phyloP scores from a whole-genome alignment of 306 rosid species.

The Delonix regia region DNA sequence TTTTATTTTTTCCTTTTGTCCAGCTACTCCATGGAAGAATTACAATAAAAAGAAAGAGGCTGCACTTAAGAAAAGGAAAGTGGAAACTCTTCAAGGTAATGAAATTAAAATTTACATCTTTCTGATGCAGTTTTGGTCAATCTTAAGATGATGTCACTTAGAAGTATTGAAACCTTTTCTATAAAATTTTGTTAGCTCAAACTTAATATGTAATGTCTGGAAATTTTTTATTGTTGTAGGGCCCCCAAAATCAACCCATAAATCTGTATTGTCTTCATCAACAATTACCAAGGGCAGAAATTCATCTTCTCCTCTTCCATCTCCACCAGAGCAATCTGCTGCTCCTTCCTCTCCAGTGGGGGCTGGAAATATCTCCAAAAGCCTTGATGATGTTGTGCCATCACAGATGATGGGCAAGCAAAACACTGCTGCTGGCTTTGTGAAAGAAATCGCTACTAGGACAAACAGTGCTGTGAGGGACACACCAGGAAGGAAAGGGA shows the following conservation, averaged over 20 bases:
- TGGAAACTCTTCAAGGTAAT: constrained; percentile 78
- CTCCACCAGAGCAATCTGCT: constrained; percentile 71
- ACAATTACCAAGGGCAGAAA: constrained; percentile 63
- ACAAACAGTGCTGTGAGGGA: constrained; percentile 49
- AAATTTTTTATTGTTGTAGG: constrained; percentile 50
- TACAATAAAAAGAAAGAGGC: constrained; percentile 77
- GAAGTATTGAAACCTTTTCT: constrained; percentile 24
- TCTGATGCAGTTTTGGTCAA: constrained; percentile 15
- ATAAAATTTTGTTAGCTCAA: constrained; percentile 19
- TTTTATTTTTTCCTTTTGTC: constrained; percentile 46
- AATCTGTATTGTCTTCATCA: constrained; percentile 60
- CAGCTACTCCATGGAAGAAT: constrained; percentile 80
- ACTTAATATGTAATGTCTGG: constrained; percentile 29
- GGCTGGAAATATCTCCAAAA: constrained; percentile 60
- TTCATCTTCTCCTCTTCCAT: constrained; percentile 77
- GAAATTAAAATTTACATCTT: constrained; percentile 44
- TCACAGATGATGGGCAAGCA: constrained; percentile 58
- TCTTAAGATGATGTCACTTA: constrained; percentile 20
- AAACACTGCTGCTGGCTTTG: constrained; percentile 52
- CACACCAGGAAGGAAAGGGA: constrained; percentile 63
- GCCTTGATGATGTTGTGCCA: constrained; percentile 60
- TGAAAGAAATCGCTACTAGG: constrained; percentile 61
- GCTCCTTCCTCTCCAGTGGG: constrained; percentile 67
- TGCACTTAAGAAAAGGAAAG: constrained; percentile 75
- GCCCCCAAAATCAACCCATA: constrained; percentile 62